Base-by-base conservation (phyloP, 2,329 filamentous ascomycete species). In the Trichoderma citrinoviride region DNA sequence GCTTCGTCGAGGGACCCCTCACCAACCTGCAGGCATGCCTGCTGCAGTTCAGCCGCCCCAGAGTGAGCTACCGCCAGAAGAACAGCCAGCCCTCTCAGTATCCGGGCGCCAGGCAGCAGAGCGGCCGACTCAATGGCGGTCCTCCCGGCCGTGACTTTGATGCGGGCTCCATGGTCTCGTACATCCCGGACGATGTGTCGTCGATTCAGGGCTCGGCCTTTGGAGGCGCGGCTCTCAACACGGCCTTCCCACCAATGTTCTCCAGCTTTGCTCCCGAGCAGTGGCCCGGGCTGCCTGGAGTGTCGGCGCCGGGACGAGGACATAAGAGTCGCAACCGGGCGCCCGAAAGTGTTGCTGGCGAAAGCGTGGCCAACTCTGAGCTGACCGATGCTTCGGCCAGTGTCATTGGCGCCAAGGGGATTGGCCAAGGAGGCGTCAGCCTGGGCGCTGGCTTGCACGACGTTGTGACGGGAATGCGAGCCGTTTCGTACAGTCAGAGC, bases 21-120 rank as follows among this genome's bases (percentile, higher is more conserved):
- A 95, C 90, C 67, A 99, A 99, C 75, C 83, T 99, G n/a, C 95
- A 98, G 77, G 90, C 93, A 27, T 97, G 93, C 14, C 84, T 99
- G 54, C 85, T 98, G 68, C 95, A 99, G 74, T 99, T 99, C 79
- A 93, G 91, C 76, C 89, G 92, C 7, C 95, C 95, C 23, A 97
- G 96, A 82, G 91, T 94, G 70, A 91, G 89, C 40, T 97, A 96
- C 76, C 92, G 95, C 67, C 93, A 93, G 58, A 93, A 96, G 78
- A 94, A 92, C 77, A 71, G 75, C 52, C 79, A 82, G 68, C 90
- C 95, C 74, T 90, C 90, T 83, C 88, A 90, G 37, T 91, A 92
- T 73, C 58, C 58, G 4, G 70, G 71, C 17, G 70, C 71, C 46
- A 77, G 75, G 55, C 77, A 77, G 49, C 67, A 76, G 19, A 79